Base-by-base conservation (phyloP, 2,329 filamentous ascomycete genomes). In the Aspergillus ochraceus region DNA sequence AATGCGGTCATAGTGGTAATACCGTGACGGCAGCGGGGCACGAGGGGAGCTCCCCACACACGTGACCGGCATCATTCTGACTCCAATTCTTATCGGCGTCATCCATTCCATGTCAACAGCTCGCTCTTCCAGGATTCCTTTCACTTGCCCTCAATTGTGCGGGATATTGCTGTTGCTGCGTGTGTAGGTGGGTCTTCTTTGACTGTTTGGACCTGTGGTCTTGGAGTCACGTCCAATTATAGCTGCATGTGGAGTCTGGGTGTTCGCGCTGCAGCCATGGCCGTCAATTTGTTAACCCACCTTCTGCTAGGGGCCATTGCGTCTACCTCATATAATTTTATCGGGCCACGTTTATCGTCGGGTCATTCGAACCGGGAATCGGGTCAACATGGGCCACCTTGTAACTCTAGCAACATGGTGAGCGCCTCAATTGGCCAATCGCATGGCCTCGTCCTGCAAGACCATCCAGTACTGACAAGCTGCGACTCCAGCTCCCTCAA, bases 361-460 rank as follows among this genome's bases (percentile, higher is more conserved):
- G 11, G 14, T 11, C 32, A 36, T 12, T 36, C 22, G 29, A 51
- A 52, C 17, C 50, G 50, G 50, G 10, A 22, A 22, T 42, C 10
- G 12, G n/a, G 47, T 57, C 62, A 70, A 58, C 10, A 77, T 76
- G 76, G 76, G 76, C 12, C 75, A 76, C 57, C 68, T 78, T 26
- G 71, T 76, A 24, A 77, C 74, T 54, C 72, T 82, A 46, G 79
- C 79, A 57, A 82, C 80, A 56, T 79, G 76, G 71, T 74, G 62
- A n/a, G 68, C 14, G 14, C 14, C 36, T 42, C 36, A n/a, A 42
- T 42, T 42, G 17, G 36, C 17, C 36, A 42, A 42, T 51, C 49
- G 24, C n/a, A 11, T 32, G 32, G 20, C 49, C 39, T 22, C 17
- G 19, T 45, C 26, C 19, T 26, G 17, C 54, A 26, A 52, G 22